Evolutionary conservation across 2,329 filamentous ascomycete species (phyloP).

Genomic region (Fusarium penzigii): DNA sequence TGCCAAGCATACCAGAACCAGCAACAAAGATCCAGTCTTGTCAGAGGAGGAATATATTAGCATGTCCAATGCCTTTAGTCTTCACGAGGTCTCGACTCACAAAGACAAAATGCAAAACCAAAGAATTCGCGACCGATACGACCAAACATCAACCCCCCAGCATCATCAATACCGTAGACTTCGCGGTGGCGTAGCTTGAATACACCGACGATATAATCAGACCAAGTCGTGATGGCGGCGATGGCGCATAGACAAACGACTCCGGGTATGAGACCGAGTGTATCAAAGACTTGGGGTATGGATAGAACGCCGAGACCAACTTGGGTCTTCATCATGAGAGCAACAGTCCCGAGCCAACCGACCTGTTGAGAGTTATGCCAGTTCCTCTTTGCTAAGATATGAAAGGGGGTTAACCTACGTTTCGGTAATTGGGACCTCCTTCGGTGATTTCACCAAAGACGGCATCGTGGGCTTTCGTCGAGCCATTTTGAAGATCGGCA

Average conservation of each 20-base stretch:
- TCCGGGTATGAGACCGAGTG: conserved; percentile 47
- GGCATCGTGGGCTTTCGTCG: conserved; percentile 17
- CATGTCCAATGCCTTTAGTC: background rate
- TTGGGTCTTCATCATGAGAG: conserved; percentile 47
- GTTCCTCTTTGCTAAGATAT: background rate
- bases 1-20: conserved; percentile 14
- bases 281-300: conserved; percentile 45
- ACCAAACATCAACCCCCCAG: conserved; percentile 48
- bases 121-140: conserved; percentile 44
- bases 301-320: conserved; percentile 48
- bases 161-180: conserved; percentile 55
- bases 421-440: conserved; percentile 26
- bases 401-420: conserved; percentile 12
- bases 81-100: conserved; percentile 15
- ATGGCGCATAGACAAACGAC: conserved; percentile 43
- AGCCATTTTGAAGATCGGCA: too few relatives aligned
- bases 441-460: conserved; percentile 20
- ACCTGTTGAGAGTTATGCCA: conserved; percentile 26
- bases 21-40: background rate
- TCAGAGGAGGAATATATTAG: too few relatives aligned
- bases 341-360: conserved; percentile 43
- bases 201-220: conserved; percentile 43
- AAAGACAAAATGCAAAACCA: conserved; percentile 34
- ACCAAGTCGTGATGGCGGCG: conserved; percentile 30
- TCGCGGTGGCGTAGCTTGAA: conserved; percentile 52